These are phyloP conservation scores for Podaxis rugospora DNA, from an alignment of 768 basidiomycete species.

Conservation along the genomic window DNA sequence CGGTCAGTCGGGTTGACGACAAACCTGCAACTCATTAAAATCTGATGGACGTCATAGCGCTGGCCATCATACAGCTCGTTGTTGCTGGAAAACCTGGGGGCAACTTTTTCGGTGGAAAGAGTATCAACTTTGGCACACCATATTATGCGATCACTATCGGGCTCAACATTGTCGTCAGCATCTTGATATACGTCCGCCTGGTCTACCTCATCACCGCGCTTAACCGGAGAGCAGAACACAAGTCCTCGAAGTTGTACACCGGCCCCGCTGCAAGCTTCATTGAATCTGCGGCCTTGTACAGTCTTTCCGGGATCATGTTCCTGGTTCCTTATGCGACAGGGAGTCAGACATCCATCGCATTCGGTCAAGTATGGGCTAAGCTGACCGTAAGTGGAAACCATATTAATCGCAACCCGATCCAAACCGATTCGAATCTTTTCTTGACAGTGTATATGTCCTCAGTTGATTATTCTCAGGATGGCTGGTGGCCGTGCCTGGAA, in stretches of 20 bases:
- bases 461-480: constrained; percentile 14
- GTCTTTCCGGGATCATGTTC: constrained; percentile 32
- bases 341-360: constrained; percentile 27
- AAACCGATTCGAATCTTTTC: background rate
- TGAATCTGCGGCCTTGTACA: constrained; percentile 37
- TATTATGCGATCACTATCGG: constrained; percentile 37
- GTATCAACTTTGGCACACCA: constrained; percentile 33
- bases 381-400: constrained; percentile 28
- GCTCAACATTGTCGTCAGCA: constrained; percentile 38
- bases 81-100: constrained; percentile 33
- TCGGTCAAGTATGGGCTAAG: constrained; percentile 39
- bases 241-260: constrained; percentile 31
- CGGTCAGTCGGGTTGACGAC: constrained; percentile 16
- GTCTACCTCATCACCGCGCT: constrained; percentile 24
- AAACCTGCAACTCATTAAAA: background rate
- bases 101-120: constrained; percentile 33
- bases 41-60: constrained; percentile 20
- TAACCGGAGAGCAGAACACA: constrained; percentile 13
- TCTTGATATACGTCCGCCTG: constrained; percentile 34
- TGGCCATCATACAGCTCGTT: constrained; percentile 37
- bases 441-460: constrained; percentile 13
- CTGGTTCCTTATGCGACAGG: constrained; percentile 32
- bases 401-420: background rate
- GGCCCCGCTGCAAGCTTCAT: constrained; percentile 31
- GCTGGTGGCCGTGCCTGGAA: constrained; percentile 11